These are phyloP conservation scores for Jacaranda mimosifolia DNA, from an alignment of 257 asterid species.

Conservation along the genomic window DNA sequence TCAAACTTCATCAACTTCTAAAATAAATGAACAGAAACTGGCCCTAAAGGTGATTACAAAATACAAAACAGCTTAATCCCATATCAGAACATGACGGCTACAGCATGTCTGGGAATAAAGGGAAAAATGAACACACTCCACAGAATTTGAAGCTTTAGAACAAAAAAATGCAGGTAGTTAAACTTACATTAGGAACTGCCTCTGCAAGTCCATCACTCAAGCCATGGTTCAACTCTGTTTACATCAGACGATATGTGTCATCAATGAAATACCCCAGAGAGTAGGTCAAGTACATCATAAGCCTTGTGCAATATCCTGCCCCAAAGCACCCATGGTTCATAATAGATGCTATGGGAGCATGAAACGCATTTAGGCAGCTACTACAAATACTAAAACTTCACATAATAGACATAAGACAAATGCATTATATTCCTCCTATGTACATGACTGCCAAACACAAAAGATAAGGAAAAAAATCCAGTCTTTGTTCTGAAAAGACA, in stretches of 20 bases:
- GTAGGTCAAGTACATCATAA: slow-evolving; percentile 15
- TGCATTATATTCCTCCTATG: background rate
- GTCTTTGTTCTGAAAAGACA: background rate
- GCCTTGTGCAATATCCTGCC: slow-evolving; percentile 32
- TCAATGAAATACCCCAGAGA: slow-evolving; percentile 33
- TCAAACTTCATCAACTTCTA: background rate
- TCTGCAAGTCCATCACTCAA: slow-evolving; percentile 43
- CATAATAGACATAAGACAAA: background rate
- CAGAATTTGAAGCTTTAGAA: background rate
- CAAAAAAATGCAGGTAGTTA: slow-evolving; percentile 9
- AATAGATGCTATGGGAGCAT: background rate
- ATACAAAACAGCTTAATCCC: background rate
- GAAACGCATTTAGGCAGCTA: slow-evolving; percentile 10
- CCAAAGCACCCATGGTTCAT: slow-evolving; percentile 22
- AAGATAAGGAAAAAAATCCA: background rate
- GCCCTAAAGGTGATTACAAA: background rate
- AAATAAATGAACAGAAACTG: background rate
- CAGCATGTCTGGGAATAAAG: background rate
- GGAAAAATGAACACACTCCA: background rate
- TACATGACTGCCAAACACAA: background rate
- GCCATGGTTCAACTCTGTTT: slow-evolving; percentile 60
- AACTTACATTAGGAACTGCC: slow-evolving; percentile 55
- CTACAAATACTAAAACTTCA: background rate
- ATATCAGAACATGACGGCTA: background rate
- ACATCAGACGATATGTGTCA: slow-evolving; percentile 36